Evolutionary conservation across 1,284 basidiomycete genomes (phyloP).

Genomic region (Gymnopus androsaceus): DNA sequence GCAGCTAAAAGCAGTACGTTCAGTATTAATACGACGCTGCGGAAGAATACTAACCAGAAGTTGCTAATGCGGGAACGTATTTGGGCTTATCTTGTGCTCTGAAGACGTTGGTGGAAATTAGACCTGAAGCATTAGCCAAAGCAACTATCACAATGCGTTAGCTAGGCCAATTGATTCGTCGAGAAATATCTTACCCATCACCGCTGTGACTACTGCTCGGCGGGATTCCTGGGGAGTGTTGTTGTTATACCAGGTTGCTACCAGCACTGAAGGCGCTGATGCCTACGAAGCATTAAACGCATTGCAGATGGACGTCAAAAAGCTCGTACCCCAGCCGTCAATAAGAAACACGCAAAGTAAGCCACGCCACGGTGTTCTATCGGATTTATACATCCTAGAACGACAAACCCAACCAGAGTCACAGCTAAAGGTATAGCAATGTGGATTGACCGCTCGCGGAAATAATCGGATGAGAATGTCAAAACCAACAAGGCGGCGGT

Average conservation of each 20-base stretch:
- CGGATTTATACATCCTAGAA: conserved; percentile 49
- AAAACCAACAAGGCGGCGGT: conserved; percentile 48
- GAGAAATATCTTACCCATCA: conserved; percentile 43
- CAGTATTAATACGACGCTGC: neutral
- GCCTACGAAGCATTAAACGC: conserved; percentile 28
- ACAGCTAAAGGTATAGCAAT: conserved; percentile 46
- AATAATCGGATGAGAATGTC: conserved; percentile 56
- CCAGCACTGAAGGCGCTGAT: conserved; percentile 49
- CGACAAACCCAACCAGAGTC: conserved; percentile 50
- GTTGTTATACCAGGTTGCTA: conserved; percentile 53
- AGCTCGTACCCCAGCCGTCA: conserved; percentile 43
- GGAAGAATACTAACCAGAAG: conserved; percentile 33
- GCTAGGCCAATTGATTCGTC: neutral
- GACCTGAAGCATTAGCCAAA: conserved; percentile 50
- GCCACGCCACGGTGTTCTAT: conserved; percentile 39
- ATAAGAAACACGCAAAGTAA: conserved; percentile 53
- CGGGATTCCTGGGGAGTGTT: conserved; percentile 51
- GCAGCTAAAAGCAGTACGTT: conserved; percentile 29
- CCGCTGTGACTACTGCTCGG: conserved; percentile 50
- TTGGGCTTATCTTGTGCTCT: conserved; percentile 48
- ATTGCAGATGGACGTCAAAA: neutral
- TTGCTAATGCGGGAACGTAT: conserved; percentile 41
- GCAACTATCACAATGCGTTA: conserved; percentile 35
- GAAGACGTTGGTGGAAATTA: conserved; percentile 55
- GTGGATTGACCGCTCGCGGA: conserved; percentile 48